Evolutionary conservation across 352 stramenopile species (phyloP).

Genomic region (Phytophthora pluvialis): DNA sequence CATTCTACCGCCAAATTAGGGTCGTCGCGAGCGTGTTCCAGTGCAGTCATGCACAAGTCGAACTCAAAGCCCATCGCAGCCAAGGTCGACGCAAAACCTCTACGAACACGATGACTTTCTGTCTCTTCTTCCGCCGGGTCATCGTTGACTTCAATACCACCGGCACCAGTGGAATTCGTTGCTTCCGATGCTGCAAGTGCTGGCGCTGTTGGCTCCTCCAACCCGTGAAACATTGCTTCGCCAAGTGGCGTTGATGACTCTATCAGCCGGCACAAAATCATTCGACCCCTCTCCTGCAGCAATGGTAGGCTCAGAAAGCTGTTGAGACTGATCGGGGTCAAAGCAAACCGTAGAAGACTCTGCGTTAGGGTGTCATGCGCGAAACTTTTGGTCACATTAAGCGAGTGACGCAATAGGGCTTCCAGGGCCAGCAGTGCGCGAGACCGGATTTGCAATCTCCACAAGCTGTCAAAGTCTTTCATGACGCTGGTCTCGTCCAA

Average conservation of each 20-base stretch:
- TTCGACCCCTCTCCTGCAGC: constrained; percentile 81
- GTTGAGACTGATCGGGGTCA: constrained; percentile 69
- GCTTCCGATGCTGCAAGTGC: constrained; percentile 27
- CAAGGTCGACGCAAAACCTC: constrained; percentile 82
- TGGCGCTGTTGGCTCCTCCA: constrained; percentile 63
- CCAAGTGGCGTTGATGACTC: constrained; percentile 84
- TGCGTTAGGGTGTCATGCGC: constrained; percentile 48
- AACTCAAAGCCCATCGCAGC: constrained; percentile 91
- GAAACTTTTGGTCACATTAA: constrained; percentile 46
- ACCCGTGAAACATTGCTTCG: constrained; percentile 74
- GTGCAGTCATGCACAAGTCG: constrained; percentile 84
- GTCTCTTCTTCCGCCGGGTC: constrained; percentile 79
- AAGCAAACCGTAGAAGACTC: constrained; percentile 62
- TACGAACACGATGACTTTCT: constrained; percentile 70
- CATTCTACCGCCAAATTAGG: constrained; percentile 87
- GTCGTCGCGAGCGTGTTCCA: constrained; percentile 84
- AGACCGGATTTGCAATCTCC: constrained; percentile 87
- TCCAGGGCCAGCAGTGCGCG: constrained; percentile 80
- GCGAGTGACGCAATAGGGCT: constrained; percentile 69
- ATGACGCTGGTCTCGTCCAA: constrained; percentile 75
- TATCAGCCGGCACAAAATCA: constrained; percentile 86
- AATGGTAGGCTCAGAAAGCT: constrained; percentile 80
- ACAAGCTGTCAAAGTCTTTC: constrained; percentile 77
- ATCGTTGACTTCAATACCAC: constrained; percentile 41
- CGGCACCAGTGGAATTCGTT: neutral